A percentile compares a stretch with the other conserved stretches of the same genome.
phyloP scores from a whole-genome alignment of 73 alveolate species.

The Tetrahymena elliotti region DNA sequence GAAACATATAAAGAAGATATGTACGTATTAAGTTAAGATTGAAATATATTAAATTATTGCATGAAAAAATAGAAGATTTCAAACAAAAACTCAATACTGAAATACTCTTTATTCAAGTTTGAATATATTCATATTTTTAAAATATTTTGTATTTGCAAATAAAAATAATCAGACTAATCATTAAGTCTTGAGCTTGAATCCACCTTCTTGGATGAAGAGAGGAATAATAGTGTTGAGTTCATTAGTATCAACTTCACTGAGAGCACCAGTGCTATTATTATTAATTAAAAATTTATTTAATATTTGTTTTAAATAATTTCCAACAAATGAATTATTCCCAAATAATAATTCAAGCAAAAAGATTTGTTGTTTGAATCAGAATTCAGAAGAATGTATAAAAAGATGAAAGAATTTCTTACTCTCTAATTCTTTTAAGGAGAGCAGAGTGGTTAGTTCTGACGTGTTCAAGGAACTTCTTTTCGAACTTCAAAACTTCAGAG shows the following conservation, averaged over 20 bases:
- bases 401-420: neutral
- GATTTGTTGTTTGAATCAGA: neutral
- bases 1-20: neutral
- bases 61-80: neutral
- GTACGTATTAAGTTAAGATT: neutral
- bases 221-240: neutral
- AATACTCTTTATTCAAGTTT: neutral
- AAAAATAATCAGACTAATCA: neutral
- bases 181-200: neutral
- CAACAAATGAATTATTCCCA: no score
- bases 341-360: no score
- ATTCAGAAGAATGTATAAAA: neutral
- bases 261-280: neutral
- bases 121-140: neutral
- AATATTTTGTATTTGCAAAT: neutral
- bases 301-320: neutral
- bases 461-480: constrained; percentile 58
- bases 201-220: neutral
- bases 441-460: constrained; percentile 65
- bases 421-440: constrained; percentile 60
- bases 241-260: neutral
- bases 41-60: neutral
- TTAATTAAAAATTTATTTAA: neutral
- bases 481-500: constrained; percentile 77
- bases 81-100: neutral